Evolutionary conservation across 768 basidiomycete species (phyloP).

Genomic region (Panaeolus cyanescens): DNA sequence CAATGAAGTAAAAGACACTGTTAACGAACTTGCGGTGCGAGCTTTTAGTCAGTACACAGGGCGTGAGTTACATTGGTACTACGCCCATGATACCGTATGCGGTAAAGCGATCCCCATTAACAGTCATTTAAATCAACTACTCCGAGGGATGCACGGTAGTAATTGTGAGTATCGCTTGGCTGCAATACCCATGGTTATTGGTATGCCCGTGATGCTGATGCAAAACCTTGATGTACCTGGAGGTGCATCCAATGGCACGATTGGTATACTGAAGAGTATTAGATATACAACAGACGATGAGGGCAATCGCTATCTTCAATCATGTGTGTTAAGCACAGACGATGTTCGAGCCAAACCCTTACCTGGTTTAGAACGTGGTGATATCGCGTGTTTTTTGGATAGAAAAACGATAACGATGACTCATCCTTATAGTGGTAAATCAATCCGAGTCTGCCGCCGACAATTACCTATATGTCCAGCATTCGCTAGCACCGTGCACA

Average conservation of each 20-base stretch:
- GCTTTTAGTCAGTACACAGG: too few species aligned
- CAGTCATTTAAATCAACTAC: not conserved
- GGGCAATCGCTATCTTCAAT: not conserved
- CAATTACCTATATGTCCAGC: slow-evolving; percentile 39
- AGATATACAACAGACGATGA: not conserved
- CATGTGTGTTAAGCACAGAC: not conserved
- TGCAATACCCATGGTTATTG: not conserved
- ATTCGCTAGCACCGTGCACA: slow-evolving; percentile 41
- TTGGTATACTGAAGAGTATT: not conserved
- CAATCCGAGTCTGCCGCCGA: too few species aligned
- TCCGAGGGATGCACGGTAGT: not conserved
- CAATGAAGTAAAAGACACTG: too few species aligned
- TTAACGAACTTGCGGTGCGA: too few species aligned
- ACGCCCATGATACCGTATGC: not conserved
- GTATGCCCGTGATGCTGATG: not conserved
- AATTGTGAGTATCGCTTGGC: not conserved
- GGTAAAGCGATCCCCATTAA: not conserved
- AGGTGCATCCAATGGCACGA: too few species aligned
- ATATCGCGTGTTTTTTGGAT: too few species aligned
- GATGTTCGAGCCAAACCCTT: too few species aligned
- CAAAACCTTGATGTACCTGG: not conserved
- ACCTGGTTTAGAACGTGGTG: too few species aligned
- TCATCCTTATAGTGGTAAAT: too few species aligned
- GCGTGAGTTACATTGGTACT: not conserved
- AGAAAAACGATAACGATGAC: too few species aligned